These are phyloP conservation scores for Urtica urens DNA, from an alignment of 306 rosid species.

Conservation along the genomic window DNA sequence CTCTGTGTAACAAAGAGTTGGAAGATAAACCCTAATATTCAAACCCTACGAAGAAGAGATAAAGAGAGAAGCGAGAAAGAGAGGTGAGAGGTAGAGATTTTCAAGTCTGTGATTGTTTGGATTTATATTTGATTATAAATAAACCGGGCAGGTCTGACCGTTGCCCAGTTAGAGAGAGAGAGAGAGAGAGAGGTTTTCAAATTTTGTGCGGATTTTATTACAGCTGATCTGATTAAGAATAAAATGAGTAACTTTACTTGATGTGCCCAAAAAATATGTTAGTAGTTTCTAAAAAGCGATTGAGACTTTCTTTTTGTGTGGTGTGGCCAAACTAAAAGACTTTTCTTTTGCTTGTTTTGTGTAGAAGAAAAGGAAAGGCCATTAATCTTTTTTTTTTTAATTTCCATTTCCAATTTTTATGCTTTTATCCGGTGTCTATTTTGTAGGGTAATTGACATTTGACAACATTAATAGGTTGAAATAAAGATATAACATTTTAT, in stretches of 20 bases:
- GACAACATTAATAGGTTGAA: neutral
- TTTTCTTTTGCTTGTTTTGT: neutral
- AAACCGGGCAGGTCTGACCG: slow-evolving; percentile 37
- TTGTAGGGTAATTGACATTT: neutral
- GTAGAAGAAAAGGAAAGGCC: neutral
- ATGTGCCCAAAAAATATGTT: no score
- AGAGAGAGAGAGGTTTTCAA: slow-evolving; percentile 25
- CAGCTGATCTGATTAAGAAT: neutral
- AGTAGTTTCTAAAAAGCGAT: slow-evolving; percentile 1
- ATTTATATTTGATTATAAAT: slow-evolving; percentile 10
- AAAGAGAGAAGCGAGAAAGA: neutral
- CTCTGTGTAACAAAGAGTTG: neutral
- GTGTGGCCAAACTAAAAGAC: neutral
- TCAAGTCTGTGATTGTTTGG: neutral
- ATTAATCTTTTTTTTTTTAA: neutral
- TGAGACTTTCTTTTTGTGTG: neutral
- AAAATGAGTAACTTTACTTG: neutral
- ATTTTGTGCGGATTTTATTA: neutral
- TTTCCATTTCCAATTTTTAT: neutral
- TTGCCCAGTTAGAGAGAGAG: slow-evolving; percentile 22
- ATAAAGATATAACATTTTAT: no score
- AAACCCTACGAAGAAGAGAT: slow-evolving; percentile 8
- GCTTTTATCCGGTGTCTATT: neutral
- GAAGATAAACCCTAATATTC: slow-evolving; percentile 13
- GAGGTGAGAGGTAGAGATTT: slow-evolving; percentile 6